Conservation (phyloP, 108 stramenopile genomes). For the Hondaea fermentalgiana region DNA sequence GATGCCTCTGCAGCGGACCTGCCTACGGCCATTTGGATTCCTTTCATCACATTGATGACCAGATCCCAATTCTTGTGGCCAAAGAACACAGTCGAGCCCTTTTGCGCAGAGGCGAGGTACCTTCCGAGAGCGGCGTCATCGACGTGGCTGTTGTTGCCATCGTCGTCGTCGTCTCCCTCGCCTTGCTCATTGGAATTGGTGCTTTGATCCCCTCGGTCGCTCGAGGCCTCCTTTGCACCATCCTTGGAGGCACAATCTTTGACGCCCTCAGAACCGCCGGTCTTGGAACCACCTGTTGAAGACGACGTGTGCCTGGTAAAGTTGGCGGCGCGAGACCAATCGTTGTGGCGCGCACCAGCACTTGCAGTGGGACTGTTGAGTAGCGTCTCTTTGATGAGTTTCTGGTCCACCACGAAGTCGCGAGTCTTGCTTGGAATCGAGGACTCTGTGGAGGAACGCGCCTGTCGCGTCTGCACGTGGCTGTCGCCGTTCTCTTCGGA, state of each 20-base stretch:
- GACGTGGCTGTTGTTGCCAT: not conserved
- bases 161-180: not conserved
- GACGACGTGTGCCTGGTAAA: not conserved
- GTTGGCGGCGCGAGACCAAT: not conserved
- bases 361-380: not conserved
- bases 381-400: not conserved
- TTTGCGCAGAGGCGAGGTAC: not conserved
- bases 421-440: not conserved
- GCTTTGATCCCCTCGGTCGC: too few species aligned
- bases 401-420: not conserved
- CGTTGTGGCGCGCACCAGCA: not conserved
- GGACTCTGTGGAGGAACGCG: not conserved
- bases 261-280: not conserved
- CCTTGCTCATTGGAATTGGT: not conserved
- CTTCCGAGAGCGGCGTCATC: not conserved
- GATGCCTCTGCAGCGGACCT: not conserved
- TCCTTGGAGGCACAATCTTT: not conserved
- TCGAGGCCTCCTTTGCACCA: too few species aligned
- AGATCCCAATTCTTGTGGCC: constrained; percentile 1
- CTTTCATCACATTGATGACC: constrained; percentile 5
- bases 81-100: constrained; percentile 4
- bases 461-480: not conserved
- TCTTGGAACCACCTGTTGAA: not conserved
- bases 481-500: not conserved
- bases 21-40: constrained; percentile 11